These are phyloP conservation scores for Fusarium tjaetaba DNA, from an alignment of 2,329 filamentous ascomycete genomes.

Conservation along the genomic window DNA sequence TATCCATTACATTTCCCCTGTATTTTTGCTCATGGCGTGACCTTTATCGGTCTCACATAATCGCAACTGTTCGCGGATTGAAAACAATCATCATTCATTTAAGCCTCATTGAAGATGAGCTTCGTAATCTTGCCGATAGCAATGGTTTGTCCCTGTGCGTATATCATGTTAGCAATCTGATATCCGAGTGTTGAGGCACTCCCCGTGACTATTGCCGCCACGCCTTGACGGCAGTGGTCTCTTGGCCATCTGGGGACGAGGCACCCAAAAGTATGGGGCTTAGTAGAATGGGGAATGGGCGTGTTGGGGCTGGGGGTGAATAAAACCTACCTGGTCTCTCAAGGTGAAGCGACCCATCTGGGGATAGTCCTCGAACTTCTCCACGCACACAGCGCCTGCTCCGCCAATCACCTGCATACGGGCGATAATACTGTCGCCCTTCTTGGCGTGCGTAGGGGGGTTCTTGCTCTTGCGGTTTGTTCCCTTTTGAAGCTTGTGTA, in stretches of 20 bases:
- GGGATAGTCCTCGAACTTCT: conserved; percentile 94
- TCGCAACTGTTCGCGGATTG: not conserved
- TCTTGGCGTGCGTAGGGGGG: conserved; percentile 89
- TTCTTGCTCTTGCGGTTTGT: conserved; percentile 94
- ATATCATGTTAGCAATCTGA: conserved; percentile 42
- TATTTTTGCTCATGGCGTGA: conserved; percentile 15
- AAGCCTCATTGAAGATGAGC: conserved; percentile 64
- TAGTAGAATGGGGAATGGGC: conserved; percentile 1
- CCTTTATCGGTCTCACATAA: conserved; percentile 11
- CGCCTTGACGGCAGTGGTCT: conserved; percentile 6
- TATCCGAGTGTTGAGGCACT: conserved; percentile 19
- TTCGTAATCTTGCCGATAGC: conserved; percentile 99
- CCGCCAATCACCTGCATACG: conserved; percentile 87
- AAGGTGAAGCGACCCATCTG: conserved; percentile 93
- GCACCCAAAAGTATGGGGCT: conserved; percentile 20
- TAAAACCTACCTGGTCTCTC: conserved; percentile 77
- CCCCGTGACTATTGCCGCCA: conserved; percentile 11
- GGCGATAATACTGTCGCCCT: conserved; percentile 86
- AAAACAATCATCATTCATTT: conserved; percentile 39
- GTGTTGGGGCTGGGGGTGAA: conserved; percentile 18
- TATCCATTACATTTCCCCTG: conserved; percentile 19
- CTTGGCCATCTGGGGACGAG: conserved; percentile 7
- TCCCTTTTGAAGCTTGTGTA: conserved; percentile 96
- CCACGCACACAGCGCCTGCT: conserved; percentile 88
- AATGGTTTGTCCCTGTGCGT: conserved; percentile 89